phyloP scores from a whole-genome alignment of 331 rosid genomes.

The Saraca asoca region DNA sequence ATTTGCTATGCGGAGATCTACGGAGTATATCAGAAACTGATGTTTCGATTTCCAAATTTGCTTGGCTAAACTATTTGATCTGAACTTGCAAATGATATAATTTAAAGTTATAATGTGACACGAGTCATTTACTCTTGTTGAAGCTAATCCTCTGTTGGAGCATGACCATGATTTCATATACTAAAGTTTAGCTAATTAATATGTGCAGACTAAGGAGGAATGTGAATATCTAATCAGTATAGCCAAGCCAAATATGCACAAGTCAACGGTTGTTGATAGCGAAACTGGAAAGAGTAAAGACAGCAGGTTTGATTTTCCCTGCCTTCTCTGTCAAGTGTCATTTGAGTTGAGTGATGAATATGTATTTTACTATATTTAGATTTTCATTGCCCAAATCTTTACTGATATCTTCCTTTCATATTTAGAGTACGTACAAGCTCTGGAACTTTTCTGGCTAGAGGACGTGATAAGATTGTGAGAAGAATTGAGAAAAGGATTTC shows the following conservation, averaged over 20 bases:
- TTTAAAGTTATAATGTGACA: slow-evolving; percentile 1
- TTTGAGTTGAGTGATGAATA: slow-evolving; percentile 25
- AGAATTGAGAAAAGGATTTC: slow-evolving; percentile 81
- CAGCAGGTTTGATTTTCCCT: slow-evolving; percentile 73
- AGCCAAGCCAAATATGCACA: slow-evolving; percentile 82
- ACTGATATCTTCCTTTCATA: not conserved
- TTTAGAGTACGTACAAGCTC: slow-evolving; percentile 93
- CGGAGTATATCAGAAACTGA: not conserved
- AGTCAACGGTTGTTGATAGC: slow-evolving; percentile 87
- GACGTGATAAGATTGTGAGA: slow-evolving; percentile 81
- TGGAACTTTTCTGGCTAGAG: slow-evolving; percentile 91
- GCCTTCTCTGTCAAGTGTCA: slow-evolving; percentile 12
- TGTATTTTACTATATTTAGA: slow-evolving; percentile 13
- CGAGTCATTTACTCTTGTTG: not conserved
- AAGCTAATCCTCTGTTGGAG: slow-evolving; percentile 22
- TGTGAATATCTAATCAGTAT: slow-evolving; percentile 76
- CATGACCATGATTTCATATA: slow-evolving; percentile 28
- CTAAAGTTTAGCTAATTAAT: slow-evolving; percentile 36
- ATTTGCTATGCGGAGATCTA: too few relatives aligned
- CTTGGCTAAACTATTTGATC: slow-evolving; percentile 21
- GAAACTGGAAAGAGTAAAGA: slow-evolving; percentile 95
- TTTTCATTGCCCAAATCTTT: slow-evolving; percentile 4
- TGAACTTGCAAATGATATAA: slow-evolving; percentile 2
- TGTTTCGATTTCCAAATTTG: not conserved
- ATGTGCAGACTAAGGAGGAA: slow-evolving; percentile 75